Evolutionary conservation across 108 stramenopile species (phyloP).

Genomic region (Fragilariopsis cylindrus): DNA sequence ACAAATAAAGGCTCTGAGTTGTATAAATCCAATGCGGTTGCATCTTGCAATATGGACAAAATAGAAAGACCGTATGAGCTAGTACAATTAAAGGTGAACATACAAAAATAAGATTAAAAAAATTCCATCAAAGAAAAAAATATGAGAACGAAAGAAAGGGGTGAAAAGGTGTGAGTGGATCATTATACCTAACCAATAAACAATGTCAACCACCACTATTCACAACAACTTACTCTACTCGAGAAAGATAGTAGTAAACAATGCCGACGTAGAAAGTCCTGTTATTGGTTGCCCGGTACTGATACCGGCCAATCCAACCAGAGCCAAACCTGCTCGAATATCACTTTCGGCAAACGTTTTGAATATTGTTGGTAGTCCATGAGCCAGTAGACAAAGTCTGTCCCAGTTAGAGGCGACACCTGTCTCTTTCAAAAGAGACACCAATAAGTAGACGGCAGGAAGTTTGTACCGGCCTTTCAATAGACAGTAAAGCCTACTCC

Average conservation of each 20-base stretch:
- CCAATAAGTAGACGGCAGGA: constrained; percentile 16
- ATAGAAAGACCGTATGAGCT: constrained; percentile 16
- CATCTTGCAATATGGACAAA: constrained; percentile 14
- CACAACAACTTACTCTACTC: constrained; percentile 14
- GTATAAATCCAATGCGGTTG: constrained; percentile 14
- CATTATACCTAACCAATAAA: neutral
- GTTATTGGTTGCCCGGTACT: neutral
- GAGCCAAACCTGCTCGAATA: constrained; percentile 19
- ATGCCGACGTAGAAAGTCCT: constrained; percentile 12
- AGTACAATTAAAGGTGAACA: neutral
- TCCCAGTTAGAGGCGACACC: constrained; percentile 15
- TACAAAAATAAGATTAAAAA: neutral
- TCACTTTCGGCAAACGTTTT: constrained; percentile 18
- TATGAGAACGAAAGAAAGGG: neutral
- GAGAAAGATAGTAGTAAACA: constrained; percentile 18
- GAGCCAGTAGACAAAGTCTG: neutral
- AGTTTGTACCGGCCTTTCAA: constrained; percentile 24
- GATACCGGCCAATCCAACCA: constrained; percentile 23
- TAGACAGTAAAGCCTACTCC: neutral
- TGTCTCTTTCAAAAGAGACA: constrained; percentile 16
- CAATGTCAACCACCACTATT: neutral
- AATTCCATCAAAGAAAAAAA: neutral
- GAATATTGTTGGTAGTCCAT: constrained; percentile 16
- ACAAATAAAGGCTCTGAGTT: constrained; percentile 31
- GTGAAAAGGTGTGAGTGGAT: neutral